Evolutionary conservation across 192 early-diverging fungal genomes (phyloP), one percentile per base, ranked within the genome.

Genomic region (Coemansia sp.): DNA sequence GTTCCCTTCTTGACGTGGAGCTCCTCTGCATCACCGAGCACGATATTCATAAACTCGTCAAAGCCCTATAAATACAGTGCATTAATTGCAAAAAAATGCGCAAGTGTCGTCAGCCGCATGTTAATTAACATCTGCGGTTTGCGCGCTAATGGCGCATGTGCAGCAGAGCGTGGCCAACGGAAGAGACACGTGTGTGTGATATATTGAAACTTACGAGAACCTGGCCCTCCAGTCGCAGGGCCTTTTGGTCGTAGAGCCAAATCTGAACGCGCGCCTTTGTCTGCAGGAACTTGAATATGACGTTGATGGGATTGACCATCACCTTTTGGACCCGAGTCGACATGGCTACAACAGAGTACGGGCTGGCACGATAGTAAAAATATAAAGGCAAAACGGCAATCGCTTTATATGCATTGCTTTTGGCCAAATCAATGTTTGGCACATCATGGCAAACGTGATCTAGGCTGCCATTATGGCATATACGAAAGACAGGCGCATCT

Each of bases 21-120:
- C 78, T 98, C 96, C 57, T 86, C 88, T 25, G 93, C 93, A 21
- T 94, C 85, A 70, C 94, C 96, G 59, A 98, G 82, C 16, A 98
- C 96, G 65, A 98, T 73, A 70, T 92, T 95, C 94, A 98, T 96
- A 76, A 98, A 98, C 75, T 98, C 96, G 75, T 98, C 96, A 74
- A 98, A 96, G 33, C 96, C 96, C 95, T 95, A 83, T 62, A 23
- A 42, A 28, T 53, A 31, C 16, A 2, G 21, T 33, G 31, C 28
- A 53, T 53, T 31, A 28, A 53, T 53, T 53, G 52, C 52, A 50
- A 25, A 50, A 25, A 50, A 13, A 14, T 50, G 48, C 12, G 48
- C 48, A 53, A 33, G 13, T 13, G 52, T 28, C 52, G 16, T 31
- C 28, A 33, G 52, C 28, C 26, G 13, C 52, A 3, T 33, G 52